Percentiles rank a stretch among this genome's conserved stretches.
These are phyloP conservation scores for Zygosaccharomyces bailii DNA, from an alignment of 805 yeast genomes.

Conservation along the genomic window DNA sequence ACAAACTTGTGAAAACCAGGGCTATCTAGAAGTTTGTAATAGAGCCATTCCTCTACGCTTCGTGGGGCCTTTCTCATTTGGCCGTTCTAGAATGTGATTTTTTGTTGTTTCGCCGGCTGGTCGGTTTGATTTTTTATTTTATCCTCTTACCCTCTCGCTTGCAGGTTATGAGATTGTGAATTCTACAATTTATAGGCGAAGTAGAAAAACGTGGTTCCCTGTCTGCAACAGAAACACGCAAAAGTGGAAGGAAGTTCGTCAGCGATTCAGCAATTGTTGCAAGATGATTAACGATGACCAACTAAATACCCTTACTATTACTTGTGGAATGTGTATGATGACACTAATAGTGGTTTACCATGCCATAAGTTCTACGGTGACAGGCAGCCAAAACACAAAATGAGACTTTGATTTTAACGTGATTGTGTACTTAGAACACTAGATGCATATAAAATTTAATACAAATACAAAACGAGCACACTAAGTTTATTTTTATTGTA, in stretches of 20 bases:
- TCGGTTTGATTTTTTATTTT: background rate
- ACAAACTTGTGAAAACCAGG: constrained; percentile 62
- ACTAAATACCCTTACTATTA: constrained; percentile 66
- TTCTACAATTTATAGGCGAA: background rate
- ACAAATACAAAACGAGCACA: background rate
- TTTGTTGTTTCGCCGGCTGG: background rate
- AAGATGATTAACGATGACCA: constrained; percentile 81
- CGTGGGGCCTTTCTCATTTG: constrained; percentile 29
- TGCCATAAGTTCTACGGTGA: constrained; percentile 50
- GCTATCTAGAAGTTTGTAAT: constrained; percentile 49
- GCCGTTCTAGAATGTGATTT: background rate
- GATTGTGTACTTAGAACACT: background rate
- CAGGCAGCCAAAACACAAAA: constrained; percentile 12
- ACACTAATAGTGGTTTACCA: constrained; percentile 72
- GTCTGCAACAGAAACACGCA: too few relatives aligned
- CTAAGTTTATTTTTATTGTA: constrained; percentile 5
- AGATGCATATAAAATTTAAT: background rate
- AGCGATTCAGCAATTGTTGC: background rate
- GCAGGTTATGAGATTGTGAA: background rate
- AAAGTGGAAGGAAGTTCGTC: too few relatives aligned
- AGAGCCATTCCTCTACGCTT: constrained; percentile 48
- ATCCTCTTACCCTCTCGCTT: background rate
- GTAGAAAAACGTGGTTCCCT: background rate
- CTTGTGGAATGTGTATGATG: constrained; percentile 70
- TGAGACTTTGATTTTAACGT: background rate